These are phyloP conservation scores for Marasmius oreades DNA, from an alignment of 1,284 basidiomycete species.

Conservation along the genomic window DNA sequence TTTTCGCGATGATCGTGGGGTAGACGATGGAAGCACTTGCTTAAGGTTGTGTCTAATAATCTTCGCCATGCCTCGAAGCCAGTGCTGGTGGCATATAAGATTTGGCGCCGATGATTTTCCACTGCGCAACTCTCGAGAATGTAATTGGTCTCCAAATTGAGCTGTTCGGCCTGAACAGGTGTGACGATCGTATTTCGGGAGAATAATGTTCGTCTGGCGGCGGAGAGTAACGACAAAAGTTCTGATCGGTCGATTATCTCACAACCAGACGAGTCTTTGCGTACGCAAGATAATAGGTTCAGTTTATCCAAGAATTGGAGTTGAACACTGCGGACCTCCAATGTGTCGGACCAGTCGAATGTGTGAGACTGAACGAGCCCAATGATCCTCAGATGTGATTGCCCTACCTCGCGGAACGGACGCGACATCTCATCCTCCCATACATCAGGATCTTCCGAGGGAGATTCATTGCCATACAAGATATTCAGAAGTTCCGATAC, in stretches of 20 bases:
- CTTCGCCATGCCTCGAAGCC: slow-evolving; percentile 83
- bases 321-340: slow-evolving; percentile 55
- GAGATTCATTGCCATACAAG: slow-evolving; percentile 65
- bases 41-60: slow-evolving; percentile 77
- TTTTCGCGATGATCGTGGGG: slow-evolving; percentile 79
- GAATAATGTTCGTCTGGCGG: slow-evolving; percentile 60
- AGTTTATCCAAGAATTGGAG: slow-evolving; percentile 69
- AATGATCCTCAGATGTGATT: slow-evolving; percentile 81
- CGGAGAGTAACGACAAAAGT: slow-evolving; percentile 62
- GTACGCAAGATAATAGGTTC: slow-evolving; percentile 74
- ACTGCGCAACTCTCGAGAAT: slow-evolving; percentile 79
- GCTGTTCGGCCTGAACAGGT: slow-evolving; percentile 60
- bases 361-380: slow-evolving; percentile 84
- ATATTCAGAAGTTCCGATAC: slow-evolving; percentile 71
- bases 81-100: slow-evolving; percentile 65
- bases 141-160: slow-evolving; percentile 70
- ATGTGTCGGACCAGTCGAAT: slow-evolving; percentile 84
- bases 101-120: slow-evolving; percentile 84
- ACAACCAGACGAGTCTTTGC: slow-evolving; percentile 70
- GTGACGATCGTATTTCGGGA: slow-evolving; percentile 66
- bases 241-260: slow-evolving; percentile 78
- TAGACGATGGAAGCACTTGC: slow-evolving; percentile 80
- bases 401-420: slow-evolving; percentile 70
- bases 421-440: slow-evolving; percentile 50
- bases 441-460: slow-evolving; percentile 36